Evolutionary conservation across 306 rosid genomes (phyloP).

Genomic region (Cucurbita ficifolia): DNA sequence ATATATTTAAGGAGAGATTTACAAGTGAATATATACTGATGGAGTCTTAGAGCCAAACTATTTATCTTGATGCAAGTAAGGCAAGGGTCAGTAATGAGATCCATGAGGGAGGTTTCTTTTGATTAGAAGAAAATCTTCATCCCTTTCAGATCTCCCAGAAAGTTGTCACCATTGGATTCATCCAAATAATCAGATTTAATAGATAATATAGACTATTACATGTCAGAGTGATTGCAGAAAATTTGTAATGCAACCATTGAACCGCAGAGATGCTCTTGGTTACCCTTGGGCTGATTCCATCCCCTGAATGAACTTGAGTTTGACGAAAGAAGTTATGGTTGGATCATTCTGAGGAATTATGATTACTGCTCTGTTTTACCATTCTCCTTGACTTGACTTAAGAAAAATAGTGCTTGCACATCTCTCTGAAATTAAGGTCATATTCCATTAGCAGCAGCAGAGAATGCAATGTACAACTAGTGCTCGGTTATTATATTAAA

Average conservation of each 20-base stretch:
- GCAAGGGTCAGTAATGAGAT: not conserved
- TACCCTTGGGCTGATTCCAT: not conserved
- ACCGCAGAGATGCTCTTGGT: not conserved
- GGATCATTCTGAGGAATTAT: not conserved
- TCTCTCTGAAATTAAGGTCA: not conserved
- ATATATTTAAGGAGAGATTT: not conserved
- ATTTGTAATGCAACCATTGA: not conserved
- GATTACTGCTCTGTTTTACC: not conserved
- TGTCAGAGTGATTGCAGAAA: not conserved
- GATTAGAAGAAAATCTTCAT: not conserved
- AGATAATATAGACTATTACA: not conserved
- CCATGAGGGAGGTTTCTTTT: not conserved
- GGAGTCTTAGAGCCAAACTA: not conserved
- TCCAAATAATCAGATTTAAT: not conserved
- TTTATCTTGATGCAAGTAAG: not conserved
- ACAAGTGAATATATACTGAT: not conserved
- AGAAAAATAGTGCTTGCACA: not conserved
- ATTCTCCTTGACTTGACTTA: not conserved
- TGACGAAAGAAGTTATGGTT: not conserved
- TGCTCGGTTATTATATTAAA: not conserved
- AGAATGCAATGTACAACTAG: not conserved
- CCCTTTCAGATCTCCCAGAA: not conserved
- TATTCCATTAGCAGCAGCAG: not conserved
- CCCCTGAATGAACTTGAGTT: not conserved
- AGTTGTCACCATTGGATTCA: not conserved